Evolutionary conservation across 345 rosid genomes (phyloP), one percentile per base, ranked within the genome.

Genomic region (Gossypium ekmanianum): DNA sequence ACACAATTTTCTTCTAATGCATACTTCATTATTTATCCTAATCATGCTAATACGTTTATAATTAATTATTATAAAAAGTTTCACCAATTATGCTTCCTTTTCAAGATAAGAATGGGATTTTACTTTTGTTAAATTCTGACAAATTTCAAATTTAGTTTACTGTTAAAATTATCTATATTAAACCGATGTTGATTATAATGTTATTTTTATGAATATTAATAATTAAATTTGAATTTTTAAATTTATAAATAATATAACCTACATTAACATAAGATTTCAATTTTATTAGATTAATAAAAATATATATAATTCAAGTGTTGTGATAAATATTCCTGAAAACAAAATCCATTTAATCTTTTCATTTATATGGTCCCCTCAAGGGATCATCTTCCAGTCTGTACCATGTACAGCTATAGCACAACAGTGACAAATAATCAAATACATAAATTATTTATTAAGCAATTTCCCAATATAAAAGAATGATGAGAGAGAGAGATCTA

Each of bases 31-130:
- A 27, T 4, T 29, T 29, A 29, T 4, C 39, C 39, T 29, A 29
- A 29, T 29, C 39, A 29, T 29, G 39, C 39, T 29, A 29, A 29
- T 29, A 3, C 39, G 7, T 34, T 4, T 34, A 4, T 4, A 3
- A 29, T 29, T 29, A 29, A 29, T 29, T 29, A 29, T 29, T 29
- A 29, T 29, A 29, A 29, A 29, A 29, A 29, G 34, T 29, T 34
- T 34, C 39, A 34, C 41, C 41, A 34, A 34, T 34, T 34, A 34
- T 34, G 41, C 5, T 63, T 34, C 39, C 65, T 66, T 68, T 24
- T n/a, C 68, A 41, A 71, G 83, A 78, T 78, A 76, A 82, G 77
- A 73, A 84, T 74, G 62, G 74, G 74, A 20, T 78, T 54, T 71
- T 8, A 24, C 34, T 80, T 63, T 52, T 20, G 7, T 34, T 34